phyloP scores from a whole-genome alignment of 1,284 basidiomycete species.

The Cutaneotrichosporon spelunceum region DNA sequence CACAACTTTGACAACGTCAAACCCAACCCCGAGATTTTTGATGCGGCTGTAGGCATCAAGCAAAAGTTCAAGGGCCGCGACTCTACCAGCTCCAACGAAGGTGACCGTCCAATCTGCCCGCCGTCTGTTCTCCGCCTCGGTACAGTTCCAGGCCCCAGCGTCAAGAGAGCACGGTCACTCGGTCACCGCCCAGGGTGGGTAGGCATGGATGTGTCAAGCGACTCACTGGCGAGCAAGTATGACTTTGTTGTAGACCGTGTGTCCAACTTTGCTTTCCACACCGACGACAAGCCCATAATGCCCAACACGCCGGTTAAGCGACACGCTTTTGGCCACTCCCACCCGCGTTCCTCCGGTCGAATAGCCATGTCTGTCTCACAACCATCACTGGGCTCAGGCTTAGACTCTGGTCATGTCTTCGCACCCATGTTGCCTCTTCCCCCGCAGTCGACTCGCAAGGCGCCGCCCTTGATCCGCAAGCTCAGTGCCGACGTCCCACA shows the following conservation, averaged over 20 bases:
- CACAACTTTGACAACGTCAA: slow-evolving; percentile 51
- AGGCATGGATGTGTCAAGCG: slow-evolving; percentile 31
- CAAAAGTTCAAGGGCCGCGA: slow-evolving; percentile 51
- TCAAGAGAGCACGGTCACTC: slow-evolving; percentile 23
- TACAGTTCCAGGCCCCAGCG: slow-evolving; percentile 12
- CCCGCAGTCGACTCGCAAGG: slow-evolving; percentile 24
- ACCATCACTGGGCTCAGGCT: slow-evolving; percentile 15
- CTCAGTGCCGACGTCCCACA: slow-evolving; percentile 26
- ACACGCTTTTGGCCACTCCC: slow-evolving; percentile 34
- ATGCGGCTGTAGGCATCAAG: slow-evolving; percentile 38
- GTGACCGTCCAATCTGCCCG: slow-evolving; percentile 18
- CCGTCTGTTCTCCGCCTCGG: slow-evolving; percentile 24
- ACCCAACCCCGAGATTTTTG: slow-evolving; percentile 51
- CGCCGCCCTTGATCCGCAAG: slow-evolving; percentile 19
- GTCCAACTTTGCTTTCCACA: slow-evolving; percentile 26
- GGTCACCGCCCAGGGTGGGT: slow-evolving; percentile 19
- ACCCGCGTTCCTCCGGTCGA: slow-evolving; percentile 16
- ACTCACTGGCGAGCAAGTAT: slow-evolving; percentile 32
- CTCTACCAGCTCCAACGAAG: slow-evolving; percentile 31
- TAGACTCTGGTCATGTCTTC: neutral
- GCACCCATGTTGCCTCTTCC: slow-evolving; percentile 16
- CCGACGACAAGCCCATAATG: slow-evolving; percentile 46
- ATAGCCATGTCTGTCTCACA: slow-evolving; percentile 21
- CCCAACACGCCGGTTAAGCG: slow-evolving; percentile 53
- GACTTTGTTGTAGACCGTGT: slow-evolving; percentile 46